Base-by-base conservation (phyloP, 2,329 filamentous ascomycete species). In the Penicillium sumatraense region DNA sequence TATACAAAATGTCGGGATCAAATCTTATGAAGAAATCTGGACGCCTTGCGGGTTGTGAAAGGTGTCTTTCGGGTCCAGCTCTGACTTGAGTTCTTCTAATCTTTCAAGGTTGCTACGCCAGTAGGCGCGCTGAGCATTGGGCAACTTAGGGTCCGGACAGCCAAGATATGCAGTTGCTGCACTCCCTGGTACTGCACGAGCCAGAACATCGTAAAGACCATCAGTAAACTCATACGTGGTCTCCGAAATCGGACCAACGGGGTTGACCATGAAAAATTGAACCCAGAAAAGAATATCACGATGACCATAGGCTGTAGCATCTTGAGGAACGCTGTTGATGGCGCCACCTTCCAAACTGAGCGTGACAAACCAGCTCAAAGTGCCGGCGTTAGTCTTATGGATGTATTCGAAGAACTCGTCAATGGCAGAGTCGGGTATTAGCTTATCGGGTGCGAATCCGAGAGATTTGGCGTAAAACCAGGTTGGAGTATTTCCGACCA, bases 271-370 rank as follows among this genome's bases (percentile, higher is more conserved):
- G 65, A 87, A 88, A 1, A 81, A 83, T 67, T 88, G 83, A 61
- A 85, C 79, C 71, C 85, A 86, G 70, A 86, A 80, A 31, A 87
- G 62, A 59, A 84, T 83, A 75, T 88, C 83, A 46, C 86, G 81
- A 63, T 88, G 85, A 0, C 81, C 80, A 62, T 86, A 88, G 8
- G 85, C 80, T 0, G 86, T 87, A 11, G 80, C 80, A 56, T 85
- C 76, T 53, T 68, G 66, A 0, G 83, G 71, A 1, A 83, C 74
- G 54, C 87, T 84, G 59, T 75, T 79, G 52, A 85, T 79, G 20
- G 83, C 84, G 8, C 86, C 86, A 44, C 85, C 86, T 14, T 80
- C 76, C 0, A 83, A 79, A 65, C 87, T 83, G 64, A 87, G 87
- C 41, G 86, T 83, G 54, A 84, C 72, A 64, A 83, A 82, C 83